phyloP scores from a whole-genome alignment of 106 monocot species.

The Apostasia shenzhenica region DNA sequence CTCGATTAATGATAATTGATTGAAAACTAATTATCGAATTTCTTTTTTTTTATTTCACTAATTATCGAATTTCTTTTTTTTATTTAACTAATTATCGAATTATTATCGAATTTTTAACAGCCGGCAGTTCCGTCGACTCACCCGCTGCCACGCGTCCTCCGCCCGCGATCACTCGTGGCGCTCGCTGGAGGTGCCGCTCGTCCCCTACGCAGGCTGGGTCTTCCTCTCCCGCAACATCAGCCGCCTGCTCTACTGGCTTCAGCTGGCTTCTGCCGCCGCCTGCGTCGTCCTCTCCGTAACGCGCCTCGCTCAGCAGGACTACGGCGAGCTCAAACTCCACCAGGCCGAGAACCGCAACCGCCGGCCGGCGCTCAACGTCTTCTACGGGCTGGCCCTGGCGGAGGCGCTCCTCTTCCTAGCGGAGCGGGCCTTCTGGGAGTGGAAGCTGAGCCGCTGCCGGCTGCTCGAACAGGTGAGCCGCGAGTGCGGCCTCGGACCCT shows the following conservation, averaged over 20 bases:
- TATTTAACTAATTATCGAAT: too few species aligned
- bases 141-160: too few species aligned
- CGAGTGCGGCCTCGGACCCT: slow-evolving; percentile 43
- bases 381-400: slow-evolving; percentile 67
- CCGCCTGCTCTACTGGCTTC: slow-evolving; percentile 64
- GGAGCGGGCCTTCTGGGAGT: slow-evolving; percentile 72
- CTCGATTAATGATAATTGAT: too few species aligned
- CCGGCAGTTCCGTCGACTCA: too few species aligned
- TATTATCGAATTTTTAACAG: too few species aligned
- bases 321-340: slow-evolving; percentile 21
- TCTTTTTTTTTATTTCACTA: too few species aligned
- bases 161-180: neutral
- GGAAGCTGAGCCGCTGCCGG: slow-evolving; percentile 38
- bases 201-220: slow-evolving; percentile 37
- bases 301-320: slow-evolving; percentile 57
- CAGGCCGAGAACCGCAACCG: slow-evolving; percentile 41
- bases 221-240: slow-evolving; percentile 53
- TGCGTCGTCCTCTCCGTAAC: slow-evolving; percentile 61
- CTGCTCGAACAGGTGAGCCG: slow-evolving; percentile 44
- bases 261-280: slow-evolving; percentile 53
- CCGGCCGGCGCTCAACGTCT: slow-evolving; percentile 59
- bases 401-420: slow-evolving; percentile 67
- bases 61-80: too few species aligned
- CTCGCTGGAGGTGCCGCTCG: slow-evolving; percentile 22
- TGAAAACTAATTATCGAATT: too few species aligned